Base-by-base conservation (phyloP, 2,329 filamentous ascomycete species). In the Diaporthe ampelina region DNA sequence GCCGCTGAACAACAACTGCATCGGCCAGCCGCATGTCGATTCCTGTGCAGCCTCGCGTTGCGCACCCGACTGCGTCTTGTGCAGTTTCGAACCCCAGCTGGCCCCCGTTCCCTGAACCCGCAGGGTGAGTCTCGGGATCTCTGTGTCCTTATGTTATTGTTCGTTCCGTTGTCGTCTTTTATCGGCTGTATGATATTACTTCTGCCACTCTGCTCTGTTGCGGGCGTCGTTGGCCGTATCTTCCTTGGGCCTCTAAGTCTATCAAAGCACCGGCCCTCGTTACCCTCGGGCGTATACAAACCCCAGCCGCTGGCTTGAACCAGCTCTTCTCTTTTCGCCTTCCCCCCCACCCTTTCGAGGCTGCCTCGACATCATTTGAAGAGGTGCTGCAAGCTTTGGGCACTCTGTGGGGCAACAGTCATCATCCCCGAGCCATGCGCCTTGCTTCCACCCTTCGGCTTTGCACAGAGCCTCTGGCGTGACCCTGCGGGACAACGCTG, bases 1-100 rank as follows among this genome's bases (percentile, higher is more conserved):
- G 29, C 26, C 19, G 21, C 29, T 50, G 24, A 50, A 35, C 8
- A 24, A 50, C 63, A 52, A 26, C n/a, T 37, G 63, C 45, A 40
- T 37, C 45, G 45, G 45, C 63, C 63, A 68, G 45, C 48, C 63
- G 63, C 63, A 68, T 68, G 63, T 68, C 63, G 63, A 40, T 37
- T 54, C 63, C 43, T 54, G 63, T 50, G 48, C 63, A 68, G 48
- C 63, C 63, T 68, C 32, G 48, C 63, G 24, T 21, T 40, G n/a
- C 48, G 63, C 48, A 52, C 48, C 63, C 35, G 21, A 17, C 32
- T 40, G 63, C 48, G 48, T 37, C 45, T 26, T 68, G n/a, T 40
- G 32, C n/a, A 68, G 17, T 21, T 6, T 26, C 48, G 37, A 68
- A 13, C 17, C 10, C 35, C 48, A 50, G 63, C 63, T 40, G 48